Base-by-base conservation (phyloP, 108 stramenopile genomes). In the Phaeodactylum tricornutum region DNA sequence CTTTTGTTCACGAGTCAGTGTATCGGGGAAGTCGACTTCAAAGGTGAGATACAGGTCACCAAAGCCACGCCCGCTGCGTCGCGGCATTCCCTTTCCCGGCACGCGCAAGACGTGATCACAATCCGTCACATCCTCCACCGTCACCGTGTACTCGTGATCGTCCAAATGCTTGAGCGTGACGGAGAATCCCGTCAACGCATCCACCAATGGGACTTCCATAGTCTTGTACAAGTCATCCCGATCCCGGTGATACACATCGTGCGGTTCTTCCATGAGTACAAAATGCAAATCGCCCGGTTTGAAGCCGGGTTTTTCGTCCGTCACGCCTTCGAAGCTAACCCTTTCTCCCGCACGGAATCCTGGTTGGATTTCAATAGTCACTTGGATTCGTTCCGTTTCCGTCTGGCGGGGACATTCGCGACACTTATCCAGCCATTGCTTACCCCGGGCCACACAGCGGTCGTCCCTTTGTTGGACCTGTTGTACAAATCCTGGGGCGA, bases 401-500 rank as follows among this genome's bases (percentile, higher is more conserved):
- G 97, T 98, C 50, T 91, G 72, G n/a, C 74, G 67, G 3, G 94
- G 93, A 69, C 96, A 97, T 5, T 63, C 87, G 38, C 53, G 47
- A 55, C 96, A 97, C 29, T 77, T 71, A 20, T 59, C 34, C 20
- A 74, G 66, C 96, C 96, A 97, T 75, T 81, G 82, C 55, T 96
- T 93, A 8, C 96, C 96, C 1, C 71, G 85, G 7, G 93, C 87
- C 11, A 96, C 77, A 59, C 96, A 98, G 30, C 79, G 80, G 6
- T 90, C 87, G 57, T 98, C 97, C 1, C 68, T 56, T 43, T 84
- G 71, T 49, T 96, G 96, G 6, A 93, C 78, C 66, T 96, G 93
- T 72, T 98, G 97, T 6, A 98, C 94, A 74, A 98, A 96, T 20
- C 97, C 97, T 8, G 97, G 97, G 0, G 94, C 97, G 50, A 98